Conservation (phyloP, 148 eudicot species). For the Camellia sinensis region DNA sequence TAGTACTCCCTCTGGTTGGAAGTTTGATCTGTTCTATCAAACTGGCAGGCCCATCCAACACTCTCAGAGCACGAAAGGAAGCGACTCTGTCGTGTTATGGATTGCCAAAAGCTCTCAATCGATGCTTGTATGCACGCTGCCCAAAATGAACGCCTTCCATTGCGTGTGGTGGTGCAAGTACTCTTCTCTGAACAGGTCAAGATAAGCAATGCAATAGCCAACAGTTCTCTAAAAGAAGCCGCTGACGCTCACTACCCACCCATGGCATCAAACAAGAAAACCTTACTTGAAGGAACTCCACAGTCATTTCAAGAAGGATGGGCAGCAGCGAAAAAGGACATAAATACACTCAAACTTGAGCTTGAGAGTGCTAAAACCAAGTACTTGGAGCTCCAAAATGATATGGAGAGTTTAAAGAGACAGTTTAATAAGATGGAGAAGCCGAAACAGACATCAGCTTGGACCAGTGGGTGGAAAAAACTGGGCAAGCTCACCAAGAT, state of each 20-base stretch:
- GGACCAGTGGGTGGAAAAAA: conserved; percentile 93
- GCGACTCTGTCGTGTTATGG: conserved; percentile 88
- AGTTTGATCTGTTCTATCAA: neutral
- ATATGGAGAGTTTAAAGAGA: conserved; percentile 73
- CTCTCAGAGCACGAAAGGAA: conserved; percentile 94
- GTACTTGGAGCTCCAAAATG: conserved; percentile 75
- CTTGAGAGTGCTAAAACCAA: conserved; percentile 77
- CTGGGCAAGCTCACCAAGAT: conserved; percentile 75
- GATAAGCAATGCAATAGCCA: conserved; percentile 86
- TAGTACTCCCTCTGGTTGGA: neutral
- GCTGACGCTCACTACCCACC: conserved; percentile 66
- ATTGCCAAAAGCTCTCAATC: conserved; percentile 92
- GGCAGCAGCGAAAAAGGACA: conserved; percentile 88
- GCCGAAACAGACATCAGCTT: conserved; percentile 72
- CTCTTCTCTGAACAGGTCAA: conserved; percentile 96
- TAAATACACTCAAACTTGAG: conserved; percentile 85
- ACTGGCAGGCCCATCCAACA: conserved; percentile 82
- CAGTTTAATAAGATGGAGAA: conserved; percentile 72
- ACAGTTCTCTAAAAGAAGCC: conserved; percentile 54
- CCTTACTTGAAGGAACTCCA: conserved; percentile 89
- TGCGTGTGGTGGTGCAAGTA: conserved; percentile 88
- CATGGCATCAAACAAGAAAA: conserved; percentile 56
- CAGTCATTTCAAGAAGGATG: conserved; percentile 99
- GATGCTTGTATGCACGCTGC: conserved; percentile 99
- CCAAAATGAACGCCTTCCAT: conserved; percentile 92